These are phyloP conservation scores for Malassezia yamatoensis DNA, from an alignment of 1,284 basidiomycete species.

Conservation along the genomic window DNA sequence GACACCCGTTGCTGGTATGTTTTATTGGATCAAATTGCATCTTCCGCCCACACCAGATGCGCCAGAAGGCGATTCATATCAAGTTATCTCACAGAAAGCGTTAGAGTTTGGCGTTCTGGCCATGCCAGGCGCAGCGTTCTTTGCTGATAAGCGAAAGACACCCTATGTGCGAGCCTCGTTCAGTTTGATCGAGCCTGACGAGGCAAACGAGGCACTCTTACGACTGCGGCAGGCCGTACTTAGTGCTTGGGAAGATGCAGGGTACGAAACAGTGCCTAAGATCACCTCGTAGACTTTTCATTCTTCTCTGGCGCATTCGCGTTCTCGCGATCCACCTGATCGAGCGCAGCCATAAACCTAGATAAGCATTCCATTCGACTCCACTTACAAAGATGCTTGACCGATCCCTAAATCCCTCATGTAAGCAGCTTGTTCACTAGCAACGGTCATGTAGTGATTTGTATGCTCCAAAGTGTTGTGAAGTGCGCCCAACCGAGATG, in stretches of 20 bases:
- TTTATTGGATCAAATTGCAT: conserved; percentile 46
- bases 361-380: neutral
- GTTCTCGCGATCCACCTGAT: conserved; percentile 18
- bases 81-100: conserved; percentile 68
- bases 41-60: conserved; percentile 25
- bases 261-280: conserved; percentile 12
- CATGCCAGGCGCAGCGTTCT: conserved; percentile 60
- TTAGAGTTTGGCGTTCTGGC: conserved; percentile 73
- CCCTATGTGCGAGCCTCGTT: conserved; percentile 42
- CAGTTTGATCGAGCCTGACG: conserved; percentile 28
- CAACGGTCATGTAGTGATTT: conserved; percentile 15
- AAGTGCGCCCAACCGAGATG: conserved; percentile 13
- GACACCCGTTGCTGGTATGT: conserved; percentile 67
- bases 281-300: neutral
- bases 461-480: conserved; percentile 12
- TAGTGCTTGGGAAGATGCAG: conserved; percentile 35
- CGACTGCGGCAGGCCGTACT: conserved; percentile 31
- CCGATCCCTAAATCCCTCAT: conserved; percentile 16
- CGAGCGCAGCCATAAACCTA: conserved; percentile 17
- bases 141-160: conserved; percentile 27
- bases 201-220: conserved; percentile 34
- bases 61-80: conserved; percentile 59
- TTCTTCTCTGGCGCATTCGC: neutral
- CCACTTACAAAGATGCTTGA: conserved; percentile 8
- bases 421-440: conserved; percentile 19